Percentiles rank a stretch among this genome's conserved stretches.
These are phyloP conservation scores for Ganoderma multipileum DNA, from an alignment of 1,284 basidiomycete species.

Conservation along the genomic window DNA sequence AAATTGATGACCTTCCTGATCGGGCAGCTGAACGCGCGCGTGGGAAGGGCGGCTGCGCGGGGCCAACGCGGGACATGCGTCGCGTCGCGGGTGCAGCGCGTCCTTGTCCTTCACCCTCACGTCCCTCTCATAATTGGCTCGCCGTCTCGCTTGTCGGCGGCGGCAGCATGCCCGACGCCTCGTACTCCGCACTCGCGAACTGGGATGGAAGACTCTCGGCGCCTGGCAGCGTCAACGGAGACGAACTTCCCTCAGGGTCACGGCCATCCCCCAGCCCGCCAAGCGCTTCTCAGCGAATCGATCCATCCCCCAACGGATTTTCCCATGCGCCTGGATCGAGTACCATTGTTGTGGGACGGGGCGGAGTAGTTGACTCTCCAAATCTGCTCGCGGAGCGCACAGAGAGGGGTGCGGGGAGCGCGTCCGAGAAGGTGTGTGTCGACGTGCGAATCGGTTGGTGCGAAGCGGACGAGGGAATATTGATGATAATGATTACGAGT, in stretches of 20 bases:
- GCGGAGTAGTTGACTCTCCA: too few species aligned
- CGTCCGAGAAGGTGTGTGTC: slow-evolving; percentile 18
- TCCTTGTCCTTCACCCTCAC: not conserved
- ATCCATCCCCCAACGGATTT: not conserved
- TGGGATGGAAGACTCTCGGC: slow-evolving; percentile 35
- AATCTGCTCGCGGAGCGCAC: not conserved
- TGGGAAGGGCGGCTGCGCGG: not conserved
- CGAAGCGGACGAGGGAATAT: slow-evolving; percentile 3
- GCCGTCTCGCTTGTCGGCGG: slow-evolving; percentile 9
- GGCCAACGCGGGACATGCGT: not conserved
- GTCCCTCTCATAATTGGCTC: not conserved
- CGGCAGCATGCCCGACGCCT: slow-evolving; percentile 6
- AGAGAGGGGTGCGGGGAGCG: slow-evolving; percentile 3
- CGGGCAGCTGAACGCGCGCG: not conserved
- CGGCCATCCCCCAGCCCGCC: slow-evolving; percentile 8
- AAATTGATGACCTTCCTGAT: not conserved
- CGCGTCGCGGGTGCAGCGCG: not conserved
- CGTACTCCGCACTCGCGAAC: slow-evolving; percentile 37
- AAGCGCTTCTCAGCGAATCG: not conserved
- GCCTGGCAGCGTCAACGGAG: slow-evolving; percentile 8
- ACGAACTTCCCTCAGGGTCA: slow-evolving; percentile 14
- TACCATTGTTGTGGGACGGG: too few species aligned
- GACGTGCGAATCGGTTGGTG: not conserved
- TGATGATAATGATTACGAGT: not conserved
- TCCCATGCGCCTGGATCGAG: not conserved